phyloP scores from a whole-genome alignment of 2,329 filamentous ascomycete species.

The Coniochaeta sp. region DNA sequence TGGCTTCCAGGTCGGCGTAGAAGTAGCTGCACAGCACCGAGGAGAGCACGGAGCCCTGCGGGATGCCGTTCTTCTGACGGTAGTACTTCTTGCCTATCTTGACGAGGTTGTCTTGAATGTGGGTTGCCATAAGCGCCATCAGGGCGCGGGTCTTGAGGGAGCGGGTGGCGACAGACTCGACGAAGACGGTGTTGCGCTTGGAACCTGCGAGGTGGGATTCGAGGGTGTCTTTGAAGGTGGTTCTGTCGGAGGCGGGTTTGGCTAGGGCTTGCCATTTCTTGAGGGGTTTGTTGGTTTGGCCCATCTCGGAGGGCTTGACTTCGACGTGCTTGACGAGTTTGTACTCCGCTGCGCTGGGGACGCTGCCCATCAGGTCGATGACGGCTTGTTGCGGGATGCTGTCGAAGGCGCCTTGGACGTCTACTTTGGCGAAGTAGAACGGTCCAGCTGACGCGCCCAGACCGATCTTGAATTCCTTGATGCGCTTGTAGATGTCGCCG shows the following conservation, averaged over 20 bases:
- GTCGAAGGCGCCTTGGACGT: constrained; percentile 90
- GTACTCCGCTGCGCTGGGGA: constrained; percentile 55
- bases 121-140: constrained; percentile 64
- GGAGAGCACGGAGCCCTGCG: constrained; percentile 86
- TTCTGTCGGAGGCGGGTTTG: constrained; percentile 30
- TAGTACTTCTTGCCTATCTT: constrained; percentile 86
- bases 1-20: constrained; percentile 77
- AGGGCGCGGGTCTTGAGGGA: constrained; percentile 52
- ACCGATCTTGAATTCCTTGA: constrained; percentile 60
- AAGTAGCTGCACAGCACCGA: constrained; percentile 90
- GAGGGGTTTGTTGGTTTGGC: constrained; percentile 23
- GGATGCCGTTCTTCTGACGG: constrained; percentile 81
- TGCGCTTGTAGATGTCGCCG: constrained; percentile 66
- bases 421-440: constrained; percentile 86
- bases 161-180: constrained; percentile 59
- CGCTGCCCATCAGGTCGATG: constrained; percentile 56
- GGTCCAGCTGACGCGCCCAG: constrained; percentile 31
- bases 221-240: constrained; percentile 38
- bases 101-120: constrained; percentile 79
- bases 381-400: constrained; percentile 81
- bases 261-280: constrained; percentile 49
- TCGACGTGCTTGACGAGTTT: constrained; percentile 68
- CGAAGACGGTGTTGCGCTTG: constrained; percentile 67
- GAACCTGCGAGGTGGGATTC: constrained; percentile 28
- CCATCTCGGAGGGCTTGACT: constrained; percentile 41